A percentile compares a stretch with the other conserved stretches of the same genome.
phyloP scores from a whole-genome alignment of 2,329 filamentous ascomycete genomes.

The Aspergillus amoenus region DNA sequence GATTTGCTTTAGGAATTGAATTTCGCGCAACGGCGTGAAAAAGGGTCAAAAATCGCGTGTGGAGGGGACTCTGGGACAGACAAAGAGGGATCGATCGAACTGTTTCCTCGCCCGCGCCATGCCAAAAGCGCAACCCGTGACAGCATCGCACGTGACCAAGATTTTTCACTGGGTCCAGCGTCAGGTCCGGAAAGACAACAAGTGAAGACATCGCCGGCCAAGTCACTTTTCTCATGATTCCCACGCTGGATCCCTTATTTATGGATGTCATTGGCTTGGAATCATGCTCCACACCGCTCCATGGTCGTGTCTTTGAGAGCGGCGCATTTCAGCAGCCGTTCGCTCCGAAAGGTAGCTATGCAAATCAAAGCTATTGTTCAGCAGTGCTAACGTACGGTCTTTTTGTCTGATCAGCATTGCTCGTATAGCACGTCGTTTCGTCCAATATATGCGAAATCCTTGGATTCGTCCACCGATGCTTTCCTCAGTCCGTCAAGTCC shows the following conservation, averaged over 20 bases:
- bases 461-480: conserved; percentile 6
- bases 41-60: conserved; percentile 10
- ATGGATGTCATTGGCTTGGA: conserved; percentile 46
- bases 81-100: conserved; percentile 23
- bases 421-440: conserved; percentile 6
- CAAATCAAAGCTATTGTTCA: background rate
- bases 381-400: background rate
- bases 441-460: conserved; percentile 3
- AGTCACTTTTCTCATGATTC: background rate
- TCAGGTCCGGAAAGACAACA: background rate
- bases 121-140: conserved; percentile 34
- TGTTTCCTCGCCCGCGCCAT: conserved; percentile 29
- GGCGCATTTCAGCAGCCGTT: conserved; percentile 28
- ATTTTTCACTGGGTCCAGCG: conserved; percentile 20
- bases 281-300: conserved; percentile 39
- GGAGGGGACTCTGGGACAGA: conserved; percentile 19
- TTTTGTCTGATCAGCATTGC: conserved; percentile 5
- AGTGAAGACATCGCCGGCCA: background rate
- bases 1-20: conserved; percentile 3
- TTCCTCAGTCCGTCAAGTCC: conserved; percentile 1
- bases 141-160: conserved; percentile 32
- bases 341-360: conserved; percentile 26
- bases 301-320: conserved; percentile 37
- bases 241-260: conserved; percentile 28
- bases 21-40: conserved; percentile 4